Evolutionary conservation across 2,329 filamentous ascomycete species (phyloP), one percentile per base, ranked within the genome.

Genomic region (Curvularia hawaiiensis): DNA sequence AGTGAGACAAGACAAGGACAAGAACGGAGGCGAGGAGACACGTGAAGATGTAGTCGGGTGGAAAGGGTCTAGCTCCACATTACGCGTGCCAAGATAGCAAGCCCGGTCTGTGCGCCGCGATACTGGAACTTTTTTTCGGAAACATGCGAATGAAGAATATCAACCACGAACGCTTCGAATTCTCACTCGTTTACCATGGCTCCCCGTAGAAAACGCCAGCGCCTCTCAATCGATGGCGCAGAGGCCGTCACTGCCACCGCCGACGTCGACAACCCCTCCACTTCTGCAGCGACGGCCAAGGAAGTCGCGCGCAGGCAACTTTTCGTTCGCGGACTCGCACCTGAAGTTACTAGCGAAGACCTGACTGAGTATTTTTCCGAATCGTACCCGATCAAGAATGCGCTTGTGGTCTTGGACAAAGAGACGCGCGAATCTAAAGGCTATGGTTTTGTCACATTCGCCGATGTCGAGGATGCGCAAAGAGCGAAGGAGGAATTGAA

Each of bases 361-460:
- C 83, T 99, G 62, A 91, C 92, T 58, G 88, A 92, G 58, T 89
- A 93, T 77, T 99, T 99, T 79, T 98, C 95, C 7, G 87, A 97
- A 75, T 90, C 92, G 58, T 98, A 91, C 70, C 93, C 96, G 8
- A 86, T 99, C 74, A 98, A 97, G 78, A 94, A 98, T 77, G 94
- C 95, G 51, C 91, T 90, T n/a, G 92, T 96, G 4, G 92, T 99
- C 39, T 80, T 89, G 55, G 94, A 99, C 74, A 87, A 90, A 16
- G 83, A 88, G 63, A 96, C 93, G 2, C 97, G 97, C 72, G 82
- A 88, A 66, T 97, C 92, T 14, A 90, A 91, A 73, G 94, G 95
- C 18, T 99, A 92, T 76, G 95, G 95, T 52, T 99, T 99, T 77
- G 94, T 99, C 56, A 98, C 95, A 2, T 95, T 99, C 70, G 91